Conservation (phyloP, 2,329 filamentous ascomycete genomes). For the Paramyrothecium roridum region DNA sequence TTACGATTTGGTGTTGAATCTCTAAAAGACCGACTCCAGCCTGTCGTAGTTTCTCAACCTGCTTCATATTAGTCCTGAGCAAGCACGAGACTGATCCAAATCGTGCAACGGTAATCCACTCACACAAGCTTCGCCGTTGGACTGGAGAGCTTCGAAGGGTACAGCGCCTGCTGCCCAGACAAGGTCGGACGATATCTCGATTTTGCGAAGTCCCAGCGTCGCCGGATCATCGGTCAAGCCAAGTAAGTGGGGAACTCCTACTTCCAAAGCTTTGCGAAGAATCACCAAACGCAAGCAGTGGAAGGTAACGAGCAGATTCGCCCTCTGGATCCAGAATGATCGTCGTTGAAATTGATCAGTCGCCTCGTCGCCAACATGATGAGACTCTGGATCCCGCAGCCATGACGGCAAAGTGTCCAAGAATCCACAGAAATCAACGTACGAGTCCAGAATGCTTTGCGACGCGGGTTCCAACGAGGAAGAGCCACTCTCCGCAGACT, state of each 20-base stretch:
- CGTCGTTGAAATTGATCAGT: conserved; percentile 2
- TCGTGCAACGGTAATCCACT: not conserved
- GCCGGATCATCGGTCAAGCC: conserved; percentile 5
- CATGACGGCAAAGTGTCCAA: conserved; percentile 5
- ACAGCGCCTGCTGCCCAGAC: not conserved
- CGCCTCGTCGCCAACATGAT: not conserved
- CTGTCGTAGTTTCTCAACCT: conserved; percentile 13
- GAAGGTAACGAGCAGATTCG: conserved; percentile 7
- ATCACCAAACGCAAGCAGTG: conserved; percentile 8
- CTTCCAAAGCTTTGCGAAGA: conserved; percentile 1
- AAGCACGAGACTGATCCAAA: not conserved
- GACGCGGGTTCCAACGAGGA: conserved; percentile 1
- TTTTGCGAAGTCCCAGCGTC: conserved; percentile 9
- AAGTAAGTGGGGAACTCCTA: conserved; percentile 3
- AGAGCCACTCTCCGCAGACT: not conserved
- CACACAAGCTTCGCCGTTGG: conserved; percentile 9
- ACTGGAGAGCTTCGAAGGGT: conserved; percentile 9
- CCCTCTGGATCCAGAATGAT: conserved; percentile 7
- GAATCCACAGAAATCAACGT: conserved; percentile 7
- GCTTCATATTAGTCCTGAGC: not conserved
- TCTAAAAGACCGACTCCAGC: conserved; percentile 8
- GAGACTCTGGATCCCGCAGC: conserved; percentile 5
- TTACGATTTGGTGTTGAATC: conserved; percentile 7
- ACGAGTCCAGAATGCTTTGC: conserved; percentile 5
- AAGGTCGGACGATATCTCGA: conserved; percentile 7